Base-by-base conservation (phyloP, 495 filamentous ascomycete species). In the Neurospora sp. region DNA sequence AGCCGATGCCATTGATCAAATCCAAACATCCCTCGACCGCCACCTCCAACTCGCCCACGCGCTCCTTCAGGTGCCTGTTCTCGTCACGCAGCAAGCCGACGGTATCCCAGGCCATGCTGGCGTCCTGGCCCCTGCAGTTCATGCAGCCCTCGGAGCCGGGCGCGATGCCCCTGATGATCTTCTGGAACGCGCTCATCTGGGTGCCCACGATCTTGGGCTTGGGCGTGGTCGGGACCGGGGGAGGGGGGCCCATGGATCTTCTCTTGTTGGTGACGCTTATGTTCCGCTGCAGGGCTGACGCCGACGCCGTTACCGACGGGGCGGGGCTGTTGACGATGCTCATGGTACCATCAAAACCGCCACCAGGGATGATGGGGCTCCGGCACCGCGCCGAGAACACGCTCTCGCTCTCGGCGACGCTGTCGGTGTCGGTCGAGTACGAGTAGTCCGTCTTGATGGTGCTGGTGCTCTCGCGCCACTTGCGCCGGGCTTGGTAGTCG, bases 21-120 rank as follows among this genome's bases (percentile, higher is more conserved):
- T 91, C 89, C 76, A 95, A 81, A 38, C 90, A 92, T 46, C 90
- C 90, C 71, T 94, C 91, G 14, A 94, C 87, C 0, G 89, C 89
- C 27, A 83, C 82, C 80, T 94, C 92, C 3, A 94, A 78, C 73
- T 91, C 84, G 0, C 87, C 87, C 1, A 95, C 83, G 42, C 91
- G 82, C 39, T 85, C 85, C 81, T 94, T 94, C 65, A 94, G 79
- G 8, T 87, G 86, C 74, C 84, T 85, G 73, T 94, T 95, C 82
- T 95, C 92, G 46, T 90, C 89, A 72, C 91, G 86, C 72, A 95
- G 79, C 61, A 92, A 74, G 5, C 89, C 86, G 39, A 93, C 86
- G 14, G 92, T 88, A 73, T 89, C 85, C 92, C 92, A 91, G 14
- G 90, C 91, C 71, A 92, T 86, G 38, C 89, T 89, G 44, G 88